Base-by-base conservation (phyloP, 257 asterid species). In the Misopates orontium region DNA sequence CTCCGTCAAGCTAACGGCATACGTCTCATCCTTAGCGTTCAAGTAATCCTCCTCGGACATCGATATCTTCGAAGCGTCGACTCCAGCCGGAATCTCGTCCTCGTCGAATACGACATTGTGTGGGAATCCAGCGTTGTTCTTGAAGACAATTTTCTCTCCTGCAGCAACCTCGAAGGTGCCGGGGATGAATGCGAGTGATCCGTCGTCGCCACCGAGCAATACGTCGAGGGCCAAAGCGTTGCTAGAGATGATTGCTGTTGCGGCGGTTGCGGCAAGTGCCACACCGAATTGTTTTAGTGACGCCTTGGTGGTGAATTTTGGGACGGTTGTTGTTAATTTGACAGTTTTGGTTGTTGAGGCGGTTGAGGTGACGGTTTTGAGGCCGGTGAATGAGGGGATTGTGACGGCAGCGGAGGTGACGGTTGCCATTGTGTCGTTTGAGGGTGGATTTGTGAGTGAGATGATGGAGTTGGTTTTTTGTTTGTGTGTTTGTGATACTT, bases 91-190 rank as follows among this genome's bases (percentile, higher is more conserved):
- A 5, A 89, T 63, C 59, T 54, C 95, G 63, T 92, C 98, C 56
- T 85, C 96, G 51, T 92, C 91, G 69, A 92, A 92, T n/a, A 89
- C 80, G 19, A 92, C 78, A 53, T 92, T 92, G 89, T 92, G 98
- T 0, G 98, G 98, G 88, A 82, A 87, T 0, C 89, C 96, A 0
- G 85, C 91, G 36, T 85, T 85, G 96, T 92, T 92, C 79, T 69
- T 78, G 85, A 92, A 89, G 9, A 68, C 80, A 56, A 92, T 87
- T 31, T 79, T 82, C 93, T 92, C 96, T 0, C 98, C 96, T 0
- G 98, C 4, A 4, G 93, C 74, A 22, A 92, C 74, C 1, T 79
- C 67, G 73, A 89, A 82, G 39, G 8, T 44, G 0, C 69, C 75
- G 0, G 96, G 98, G 72, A 79, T 47, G 75, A 92, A 92, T 9